These are phyloP conservation scores for Cladosporium austrohemisphaericum DNA, from an alignment of 2,329 filamentous ascomycete genomes.

Conservation along the genomic window DNA sequence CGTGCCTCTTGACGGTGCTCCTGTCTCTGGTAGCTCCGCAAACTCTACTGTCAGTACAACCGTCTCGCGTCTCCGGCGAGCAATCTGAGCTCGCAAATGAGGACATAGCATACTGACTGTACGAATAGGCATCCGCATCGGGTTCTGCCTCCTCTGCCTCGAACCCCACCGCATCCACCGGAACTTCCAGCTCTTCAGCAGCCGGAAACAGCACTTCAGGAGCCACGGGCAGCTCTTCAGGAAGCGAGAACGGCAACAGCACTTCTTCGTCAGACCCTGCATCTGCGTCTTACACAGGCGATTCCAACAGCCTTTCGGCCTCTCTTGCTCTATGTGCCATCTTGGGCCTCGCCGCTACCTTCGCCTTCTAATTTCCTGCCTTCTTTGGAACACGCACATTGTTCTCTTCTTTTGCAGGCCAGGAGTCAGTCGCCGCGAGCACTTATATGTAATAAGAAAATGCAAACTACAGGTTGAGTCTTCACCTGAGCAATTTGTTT, in stretches of 20 bases:
- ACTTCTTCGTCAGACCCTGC: not conserved
- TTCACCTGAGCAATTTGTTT: too few relatives aligned
- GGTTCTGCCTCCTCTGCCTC: not conserved
- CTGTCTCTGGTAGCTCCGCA: constrained; percentile 47
- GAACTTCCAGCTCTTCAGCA: not conserved
- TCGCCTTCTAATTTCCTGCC: not conserved
- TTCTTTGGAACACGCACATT: not conserved
- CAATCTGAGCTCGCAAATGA: not conserved
- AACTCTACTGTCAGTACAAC: constrained; percentile 2
- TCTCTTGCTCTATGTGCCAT: not conserved
- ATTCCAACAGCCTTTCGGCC: not conserved
- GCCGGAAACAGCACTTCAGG: not conserved
- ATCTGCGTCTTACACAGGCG: not conserved
- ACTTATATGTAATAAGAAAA: not conserved
- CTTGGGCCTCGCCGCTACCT: not conserved
- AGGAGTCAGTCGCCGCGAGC: not conserved
- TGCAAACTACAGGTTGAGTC: not conserved
- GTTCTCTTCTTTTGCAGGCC: not conserved
- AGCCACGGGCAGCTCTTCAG: not conserved
- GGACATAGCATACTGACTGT: not conserved
- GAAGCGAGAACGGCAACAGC: not conserved
- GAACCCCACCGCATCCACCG: not conserved
- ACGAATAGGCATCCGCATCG: not conserved
- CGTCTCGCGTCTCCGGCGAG: not conserved
- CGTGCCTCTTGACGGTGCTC: constrained; percentile 50